Evolutionary conservation across 371 early-diverging fungal genomes (phyloP), one percentile per base, ranked within the genome.

Genomic region (Mortierella sp.): DNA sequence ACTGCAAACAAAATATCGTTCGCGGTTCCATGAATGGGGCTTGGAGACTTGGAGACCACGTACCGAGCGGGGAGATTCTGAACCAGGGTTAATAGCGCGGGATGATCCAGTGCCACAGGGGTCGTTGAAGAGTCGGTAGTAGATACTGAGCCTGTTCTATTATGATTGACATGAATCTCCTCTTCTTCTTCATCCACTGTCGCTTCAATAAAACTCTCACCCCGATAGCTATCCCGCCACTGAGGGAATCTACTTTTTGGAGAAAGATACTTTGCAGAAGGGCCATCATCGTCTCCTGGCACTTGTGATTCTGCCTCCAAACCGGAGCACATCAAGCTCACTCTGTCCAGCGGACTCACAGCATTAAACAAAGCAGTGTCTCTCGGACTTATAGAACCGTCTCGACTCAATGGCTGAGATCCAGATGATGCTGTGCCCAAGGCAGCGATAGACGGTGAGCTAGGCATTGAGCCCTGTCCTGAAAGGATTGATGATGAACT

Each of bases 1-100:
- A 80, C 64, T 9, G 80, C 80, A 66, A 80, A 80, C 26, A 80
- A 47, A 28, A 80, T 75, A 37, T 80, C 75, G 22, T 80, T 80
- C 39, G 61, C 59, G 28, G 75, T 66, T 26, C 80, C 80, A 62
- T 75, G 80, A 10, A 80, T 80, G 3, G 80, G 80, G 55, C 70
- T 62, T 0, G 80, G 80, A 1, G 80, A 68, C 45, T 72, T 71
- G 4, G 75, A 68, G 8, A 72, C 57, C 39, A 69, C 72, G 61
- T 80, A 80, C 6, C 80, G 72, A 0, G 80, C 80, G 0, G 80
- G 80, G 11, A 80, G 49, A 57, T 75, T 80, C 28, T 80, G 75
- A 3, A 80, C 75, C 5, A 80, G 60, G 6, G 61, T 54, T 9
- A 62, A 10, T 22, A 80, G 35, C 0, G 80, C 55, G 18, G 79